Evolutionary conservation across 1,139 yeast genomes (phyloP).

Genomic region (Suhomyces guaymorum): DNA sequence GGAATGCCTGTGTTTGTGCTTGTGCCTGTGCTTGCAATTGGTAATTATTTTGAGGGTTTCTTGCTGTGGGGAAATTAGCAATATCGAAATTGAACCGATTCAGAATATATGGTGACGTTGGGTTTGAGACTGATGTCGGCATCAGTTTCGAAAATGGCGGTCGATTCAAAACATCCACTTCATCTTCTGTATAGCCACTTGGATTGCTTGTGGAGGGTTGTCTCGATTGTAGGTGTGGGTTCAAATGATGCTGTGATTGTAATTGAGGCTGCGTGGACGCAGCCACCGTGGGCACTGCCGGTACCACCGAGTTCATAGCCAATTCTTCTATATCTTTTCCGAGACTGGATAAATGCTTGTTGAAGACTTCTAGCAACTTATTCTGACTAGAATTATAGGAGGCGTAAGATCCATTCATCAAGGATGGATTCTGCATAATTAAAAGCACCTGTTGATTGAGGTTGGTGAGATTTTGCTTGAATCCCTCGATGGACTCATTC

Average conservation of each 20-base stretch:
- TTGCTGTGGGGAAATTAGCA: constrained; percentile 9
- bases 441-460: constrained; percentile 17
- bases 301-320: constrained; percentile 8
- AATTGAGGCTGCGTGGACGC: constrained; percentile 7
- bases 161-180: constrained; percentile 9
- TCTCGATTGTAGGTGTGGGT: constrained; percentile 3
- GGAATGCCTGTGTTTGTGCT: constrained; percentile 4
- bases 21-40: constrained; percentile 7
- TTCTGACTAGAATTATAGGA: constrained; percentile 9
- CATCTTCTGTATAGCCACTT: constrained; percentile 11
- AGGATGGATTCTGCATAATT: constrained; percentile 13
- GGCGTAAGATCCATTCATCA: constrained; percentile 3
- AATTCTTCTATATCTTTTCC: constrained; percentile 29
- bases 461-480: constrained; percentile 15
- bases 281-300: background rate
- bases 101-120: constrained; percentile 18
- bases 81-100: constrained; percentile 19
- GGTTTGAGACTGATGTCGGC: constrained; percentile 12
- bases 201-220: constrained; percentile 1
- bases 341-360: constrained; percentile 25
- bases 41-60: constrained; percentile 4
- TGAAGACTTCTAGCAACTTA: constrained; percentile 23
- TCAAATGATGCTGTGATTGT: constrained; percentile 10
- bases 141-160: constrained; percentile 7
- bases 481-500: constrained; percentile 24